Evolutionary conservation across 1,139 yeast species (phyloP).

Genomic region (Williopsis jadinii): DNA sequence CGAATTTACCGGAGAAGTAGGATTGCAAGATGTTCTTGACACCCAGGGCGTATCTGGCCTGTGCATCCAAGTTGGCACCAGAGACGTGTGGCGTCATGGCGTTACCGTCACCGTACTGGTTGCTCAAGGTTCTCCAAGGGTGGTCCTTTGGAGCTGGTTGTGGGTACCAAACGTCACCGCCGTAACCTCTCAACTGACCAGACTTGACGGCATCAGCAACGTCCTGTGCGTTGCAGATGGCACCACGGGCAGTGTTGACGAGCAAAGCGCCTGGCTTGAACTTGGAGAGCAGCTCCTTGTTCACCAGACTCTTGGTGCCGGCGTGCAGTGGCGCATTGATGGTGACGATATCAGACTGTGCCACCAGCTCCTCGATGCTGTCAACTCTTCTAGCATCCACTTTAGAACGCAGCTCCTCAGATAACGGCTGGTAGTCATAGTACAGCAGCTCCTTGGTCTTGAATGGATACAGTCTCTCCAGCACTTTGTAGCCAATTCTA

Average conservation of each 20-base stretch:
- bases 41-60: constrained; percentile 65
- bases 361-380: constrained; percentile 58
- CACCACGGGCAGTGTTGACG: constrained; percentile 83
- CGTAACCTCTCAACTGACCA: constrained; percentile 72
- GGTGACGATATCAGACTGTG: constrained; percentile 67
- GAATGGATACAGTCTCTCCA: constrained; percentile 68
- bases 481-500: constrained; percentile 71
- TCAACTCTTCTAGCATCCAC: constrained; percentile 57
- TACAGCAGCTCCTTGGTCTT: constrained; percentile 68
- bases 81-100: constrained; percentile 84
- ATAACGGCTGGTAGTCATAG: constrained; percentile 69
- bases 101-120: constrained; percentile 66
- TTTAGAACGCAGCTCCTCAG: constrained; percentile 49
- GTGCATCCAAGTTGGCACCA: constrained; percentile 79
- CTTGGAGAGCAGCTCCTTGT: constrained; percentile 59
- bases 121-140: constrained; percentile 69
- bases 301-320: constrained; percentile 56
- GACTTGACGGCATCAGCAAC: constrained; percentile 66
- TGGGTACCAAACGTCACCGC: constrained; percentile 80
- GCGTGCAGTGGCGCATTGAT: constrained; percentile 77
- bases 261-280: constrained; percentile 75
- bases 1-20: constrained; percentile 53
- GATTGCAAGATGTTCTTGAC: constrained; percentile 56
- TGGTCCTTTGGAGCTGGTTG: constrained; percentile 76
- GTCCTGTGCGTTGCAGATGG: constrained; percentile 64